Conservation (phyloP, 2,329 filamentous ascomycete species). For the Bisporella sp. region DNA sequence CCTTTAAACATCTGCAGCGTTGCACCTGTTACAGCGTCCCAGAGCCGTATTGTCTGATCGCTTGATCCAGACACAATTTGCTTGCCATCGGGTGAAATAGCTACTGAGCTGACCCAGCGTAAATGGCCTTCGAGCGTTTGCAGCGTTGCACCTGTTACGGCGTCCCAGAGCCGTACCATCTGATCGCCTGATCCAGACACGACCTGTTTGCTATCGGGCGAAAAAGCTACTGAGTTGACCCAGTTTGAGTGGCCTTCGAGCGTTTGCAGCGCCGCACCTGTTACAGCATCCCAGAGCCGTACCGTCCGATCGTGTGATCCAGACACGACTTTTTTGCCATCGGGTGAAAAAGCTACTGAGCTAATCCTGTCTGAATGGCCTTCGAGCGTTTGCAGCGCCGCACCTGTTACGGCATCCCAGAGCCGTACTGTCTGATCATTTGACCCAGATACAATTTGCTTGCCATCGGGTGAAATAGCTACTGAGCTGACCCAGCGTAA, state of each 20-base stretch:
- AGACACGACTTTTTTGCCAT: background rate
- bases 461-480: too few relatives aligned
- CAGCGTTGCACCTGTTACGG: too few relatives aligned
- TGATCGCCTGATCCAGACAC: background rate
- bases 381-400: background rate
- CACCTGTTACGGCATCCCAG: background rate
- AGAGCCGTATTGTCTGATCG: background rate
- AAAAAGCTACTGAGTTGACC: too few relatives aligned
- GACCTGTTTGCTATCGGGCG: too few relatives aligned
- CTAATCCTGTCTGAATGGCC: background rate
- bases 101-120: background rate
- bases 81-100: slow-evolving; percentile 1
- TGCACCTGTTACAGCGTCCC: background rate
- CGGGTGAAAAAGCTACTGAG: background rate
- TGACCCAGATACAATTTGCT: background rate
- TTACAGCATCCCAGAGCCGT: background rate
- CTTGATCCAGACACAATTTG: background rate
- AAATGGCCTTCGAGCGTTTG: too few relatives aligned
- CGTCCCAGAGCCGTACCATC: background rate
- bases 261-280: background rate
- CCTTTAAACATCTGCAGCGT: background rate
- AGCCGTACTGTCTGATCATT: background rate
- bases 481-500: too few relatives aligned
- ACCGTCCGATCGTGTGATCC: background rate
- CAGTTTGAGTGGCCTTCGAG: too few relatives aligned